Base-by-base conservation (phyloP, 768 basidiomycete genomes). In the Hericium rajendrae region DNA sequence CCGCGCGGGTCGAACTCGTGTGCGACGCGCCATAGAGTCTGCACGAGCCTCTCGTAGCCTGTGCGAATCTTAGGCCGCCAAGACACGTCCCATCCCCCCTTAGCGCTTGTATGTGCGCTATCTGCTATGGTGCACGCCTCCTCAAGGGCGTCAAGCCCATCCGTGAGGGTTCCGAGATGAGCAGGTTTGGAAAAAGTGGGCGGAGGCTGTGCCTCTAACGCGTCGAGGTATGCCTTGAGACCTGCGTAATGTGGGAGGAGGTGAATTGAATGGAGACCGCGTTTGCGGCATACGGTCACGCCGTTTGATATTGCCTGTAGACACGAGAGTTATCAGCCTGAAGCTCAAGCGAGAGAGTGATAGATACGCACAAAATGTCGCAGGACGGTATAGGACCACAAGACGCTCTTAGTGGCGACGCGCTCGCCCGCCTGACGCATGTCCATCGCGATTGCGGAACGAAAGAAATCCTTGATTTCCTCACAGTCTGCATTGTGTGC, bases 351-450 rank as follows among this genome's bases (percentile, higher is more conserved):
- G 18, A 52, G 54, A 38, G 48, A 48, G 12, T 11, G 52, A 39
- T 37, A 37, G 20, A 22, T 37, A 72, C 85, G 65, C 70, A 87
- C 86, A 66, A 88, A 88, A 70, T 88, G 83, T 57, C 86, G 72
- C 28, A 88, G 70, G 37, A 85, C 86, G 2, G 87, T 88, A 69
- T 88, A 88, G 1, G 84, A 84, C 86, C 86, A 88, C 55, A 88
- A 70, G 18, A 88, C 84, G 63, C 84, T 86, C 75, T 87, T 88
- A 8, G 86, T 88, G 8, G 87, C 87, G 18, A 88, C 85, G 32
- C 86, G 77, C 62, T 88, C 86, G 16, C 86, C 87, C 0, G 85
- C 83, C 68, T 89, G 84, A 28, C 87, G 77, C 69, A 89, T 76
- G 66, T 89, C 86, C 86, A 89, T 88, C 59, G 77, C 78, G 59